Conservation (phyloP, 2,329 filamentous ascomycete species). For the Sarocladium oryzae region DNA sequence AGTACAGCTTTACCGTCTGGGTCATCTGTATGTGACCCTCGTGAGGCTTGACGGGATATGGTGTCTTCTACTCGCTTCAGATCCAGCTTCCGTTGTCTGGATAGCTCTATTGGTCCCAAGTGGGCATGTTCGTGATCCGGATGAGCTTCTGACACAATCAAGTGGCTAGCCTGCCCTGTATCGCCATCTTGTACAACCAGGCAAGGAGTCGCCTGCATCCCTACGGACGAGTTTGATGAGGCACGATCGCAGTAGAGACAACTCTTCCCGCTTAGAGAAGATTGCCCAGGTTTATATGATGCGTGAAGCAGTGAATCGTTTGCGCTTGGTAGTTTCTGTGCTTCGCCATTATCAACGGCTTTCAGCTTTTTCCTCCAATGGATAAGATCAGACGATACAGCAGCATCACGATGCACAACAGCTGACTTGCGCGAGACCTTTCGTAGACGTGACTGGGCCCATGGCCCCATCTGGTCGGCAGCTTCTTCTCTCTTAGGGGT, state of each 20-base stretch:
- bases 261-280: neutral
- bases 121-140: neutral
- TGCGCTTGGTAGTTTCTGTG: neutral
- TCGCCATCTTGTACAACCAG: neutral
- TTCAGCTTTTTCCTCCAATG: neutral
- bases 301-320: neutral
- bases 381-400: neutral
- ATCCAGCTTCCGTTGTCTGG: neutral
- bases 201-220: neutral
- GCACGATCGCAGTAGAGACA: neutral
- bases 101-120: neutral
- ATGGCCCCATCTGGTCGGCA: neutral
- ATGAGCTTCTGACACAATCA: neutral
- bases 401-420: neutral
- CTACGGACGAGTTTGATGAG: neutral
- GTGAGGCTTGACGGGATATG: neutral
- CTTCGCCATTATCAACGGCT: neutral
- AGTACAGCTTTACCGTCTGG: neutral
- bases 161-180: neutral
- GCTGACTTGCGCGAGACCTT: neutral
- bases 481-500: neutral
- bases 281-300: neutral
- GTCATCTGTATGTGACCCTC: neutral
- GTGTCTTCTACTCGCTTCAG: neutral
- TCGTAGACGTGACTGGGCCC: conserved; percentile 1